These are phyloP conservation scores for Cucurbita argyrosperma DNA, from an alignment of 306 rosid genomes.

Conservation along the genomic window DNA sequence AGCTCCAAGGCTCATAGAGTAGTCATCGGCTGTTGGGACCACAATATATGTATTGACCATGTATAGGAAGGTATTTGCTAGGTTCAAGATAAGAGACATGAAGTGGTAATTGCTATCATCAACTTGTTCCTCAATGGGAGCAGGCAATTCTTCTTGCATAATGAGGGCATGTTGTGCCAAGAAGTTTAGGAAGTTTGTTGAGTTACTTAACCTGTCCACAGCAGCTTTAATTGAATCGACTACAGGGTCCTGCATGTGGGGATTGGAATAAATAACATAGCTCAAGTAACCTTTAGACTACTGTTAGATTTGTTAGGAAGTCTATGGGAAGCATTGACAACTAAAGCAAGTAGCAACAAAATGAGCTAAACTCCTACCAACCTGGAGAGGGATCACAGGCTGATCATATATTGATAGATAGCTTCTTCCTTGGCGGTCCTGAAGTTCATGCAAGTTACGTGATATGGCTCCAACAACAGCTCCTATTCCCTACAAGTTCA, in stretches of 20 bases:
- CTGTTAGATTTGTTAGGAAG: background rate
- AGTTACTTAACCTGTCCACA: slow-evolving; percentile 68
- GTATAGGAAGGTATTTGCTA: slow-evolving; percentile 84
- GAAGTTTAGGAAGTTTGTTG: slow-evolving; percentile 89
- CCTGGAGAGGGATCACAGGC: slow-evolving; percentile 75
- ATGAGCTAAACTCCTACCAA: slow-evolving; percentile 13
- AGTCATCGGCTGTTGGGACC: slow-evolving; percentile 99
- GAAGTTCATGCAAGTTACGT: slow-evolving; percentile 96
- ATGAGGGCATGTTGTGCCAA: slow-evolving; percentile 96
- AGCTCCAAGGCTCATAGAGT: slow-evolving; percentile 91
- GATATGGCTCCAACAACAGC: slow-evolving; percentile 99
- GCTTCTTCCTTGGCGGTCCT: slow-evolving; percentile 96
- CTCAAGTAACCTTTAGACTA: background rate
- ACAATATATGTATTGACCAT: slow-evolving; percentile 97
- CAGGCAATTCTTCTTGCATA: slow-evolving; percentile 80
- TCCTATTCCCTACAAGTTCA: slow-evolving; percentile 60
- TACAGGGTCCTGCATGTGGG: slow-evolving; percentile 77
- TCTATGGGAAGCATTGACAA: background rate
- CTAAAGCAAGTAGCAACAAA: slow-evolving; percentile 3
- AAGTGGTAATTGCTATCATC: slow-evolving; percentile 65
- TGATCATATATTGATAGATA: slow-evolving; percentile 91
- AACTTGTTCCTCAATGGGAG: slow-evolving; percentile 49
- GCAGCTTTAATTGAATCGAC: slow-evolving; percentile 75
- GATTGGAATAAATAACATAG: slow-evolving; percentile 9
- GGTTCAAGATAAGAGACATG: slow-evolving; percentile 77